Evolutionary conservation across 345 rosid genomes (phyloP).

Genomic region (Camelina neglecta): DNA sequence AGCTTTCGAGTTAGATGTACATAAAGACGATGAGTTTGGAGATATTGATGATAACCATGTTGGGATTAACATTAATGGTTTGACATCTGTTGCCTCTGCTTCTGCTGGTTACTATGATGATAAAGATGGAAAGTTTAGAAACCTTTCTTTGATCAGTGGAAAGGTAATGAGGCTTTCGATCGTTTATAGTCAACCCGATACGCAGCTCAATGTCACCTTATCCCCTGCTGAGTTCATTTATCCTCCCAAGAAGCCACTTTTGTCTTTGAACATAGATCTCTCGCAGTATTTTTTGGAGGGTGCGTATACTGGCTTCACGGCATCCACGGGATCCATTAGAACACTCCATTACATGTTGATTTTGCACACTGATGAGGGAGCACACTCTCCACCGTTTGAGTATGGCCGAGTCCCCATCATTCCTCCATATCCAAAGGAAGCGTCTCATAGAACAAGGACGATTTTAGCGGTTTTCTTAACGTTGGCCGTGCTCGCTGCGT

Average conservation of each 20-base stretch:
- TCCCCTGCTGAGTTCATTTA: constrained; percentile 34
- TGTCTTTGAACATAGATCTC: constrained; percentile 51
- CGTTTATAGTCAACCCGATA: constrained; percentile 46
- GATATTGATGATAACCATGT: constrained; percentile 61
- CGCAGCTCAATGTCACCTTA: constrained; percentile 49
- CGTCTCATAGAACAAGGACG: constrained; percentile 29
- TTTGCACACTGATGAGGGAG: constrained; percentile 40
- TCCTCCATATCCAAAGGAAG: constrained; percentile 53
- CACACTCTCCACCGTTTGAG: constrained; percentile 30
- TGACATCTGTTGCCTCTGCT: constrained; percentile 41
- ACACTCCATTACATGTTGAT: constrained; percentile 51
- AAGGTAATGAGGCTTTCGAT: constrained; percentile 51
- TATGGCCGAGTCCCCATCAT: constrained; percentile 42
- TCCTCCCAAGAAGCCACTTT: constrained; percentile 43
- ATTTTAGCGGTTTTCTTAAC: constrained; percentile 17
- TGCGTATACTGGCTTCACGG: constrained; percentile 62
- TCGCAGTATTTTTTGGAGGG: constrained; percentile 44
- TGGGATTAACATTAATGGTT: constrained; percentile 56
- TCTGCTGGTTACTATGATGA: constrained; percentile 51
- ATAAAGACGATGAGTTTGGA: constrained; percentile 43
- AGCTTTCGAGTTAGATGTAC: constrained; percentile 62
- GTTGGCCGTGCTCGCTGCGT: not conserved
- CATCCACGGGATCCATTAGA: constrained; percentile 48
- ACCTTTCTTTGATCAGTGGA: constrained; percentile 25
- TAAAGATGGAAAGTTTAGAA: not conserved